Evolutionary conservation across 2,329 filamentous ascomycete genomes (phyloP), one percentile per base, ranked within the genome.

Genomic region (Exophiala bonariae): DNA sequence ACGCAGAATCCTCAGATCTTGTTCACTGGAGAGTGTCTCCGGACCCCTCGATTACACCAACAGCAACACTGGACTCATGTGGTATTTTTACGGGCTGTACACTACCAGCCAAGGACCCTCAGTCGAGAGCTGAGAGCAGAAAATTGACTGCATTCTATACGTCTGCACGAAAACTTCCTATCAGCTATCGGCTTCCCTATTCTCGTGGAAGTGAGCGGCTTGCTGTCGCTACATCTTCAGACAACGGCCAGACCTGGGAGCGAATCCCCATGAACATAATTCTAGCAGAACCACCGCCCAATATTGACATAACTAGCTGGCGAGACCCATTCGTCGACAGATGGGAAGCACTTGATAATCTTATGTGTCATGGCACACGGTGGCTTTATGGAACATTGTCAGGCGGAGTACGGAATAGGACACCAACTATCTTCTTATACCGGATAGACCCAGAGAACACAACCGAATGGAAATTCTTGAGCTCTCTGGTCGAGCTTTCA

Each of bases 341-440:
- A 4, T 68, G 66, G 65, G 41, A 59, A 14, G 43, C 53, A 5
- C 57, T 66, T 56, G 45, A 52, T 38, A 32, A 8, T 33, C 34
- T 39, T 31, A 28, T 33, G 33, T 50, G 6, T 35, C 39, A 9
- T 43, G 18, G 13, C 16, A 31, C 34, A 5, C 22, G 35, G 22
- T 28, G 38, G 3, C 57, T 78, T 0, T 76, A 74, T 47, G 75
- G 73, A 1, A 64, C 76, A 10, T 61, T 78, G 6, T 75, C 74
- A 0, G 75, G 76, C 2, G 75, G 76, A 0, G 62, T 78, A 14
- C 47, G 60, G 4, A 60, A 59, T 7, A 44, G 66, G 10, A 67
- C 68, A 0, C 75, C 76, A 1, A 72, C 70, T 0, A 66, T 67
- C 0, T 78, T 78, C 41, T 58, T 77, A 0, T 79, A 79, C 47